Base-by-base conservation (phyloP, 176 grass and related monocot genomes). In the Aegilops tauschii region DNA sequence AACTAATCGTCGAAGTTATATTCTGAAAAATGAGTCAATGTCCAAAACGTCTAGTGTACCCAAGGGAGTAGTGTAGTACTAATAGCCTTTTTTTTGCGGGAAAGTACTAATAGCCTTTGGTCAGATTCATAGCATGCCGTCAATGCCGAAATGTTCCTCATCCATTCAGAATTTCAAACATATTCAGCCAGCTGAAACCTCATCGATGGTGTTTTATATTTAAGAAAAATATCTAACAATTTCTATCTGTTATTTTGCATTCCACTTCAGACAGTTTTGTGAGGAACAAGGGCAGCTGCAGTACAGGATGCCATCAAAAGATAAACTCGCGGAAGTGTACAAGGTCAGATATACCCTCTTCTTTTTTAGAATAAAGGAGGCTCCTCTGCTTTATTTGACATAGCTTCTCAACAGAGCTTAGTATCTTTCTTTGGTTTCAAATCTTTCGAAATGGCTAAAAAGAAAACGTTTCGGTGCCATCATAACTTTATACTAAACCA, bases 261-360 rank as follows among this genome's bases (percentile, higher is more conserved):
- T 85, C 62, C 7, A 39, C 13, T 72, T 61, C 77, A 97, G 95
- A 73, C 30, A 68, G 44, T 82, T 92, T 1, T 92, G 90, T 58
- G 34, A 87, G 28, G 12, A 40, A 0, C 74, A 39, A 20, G 92
- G 95, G 47, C 87, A 87, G 82, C 25, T 94, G 62, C 92, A 92
- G 77, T 82, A 90, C 86, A 61, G 73, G 32, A 77, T 94, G 82
- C 95, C 92, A 70, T 0, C n/a, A 0, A 94, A 47, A 69, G 1
- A 61, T 0, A 7, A 40, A 0, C 73, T 97, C 8, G 0, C 4
- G 2, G 0, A 9, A 3, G 29, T 2, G 37, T 96, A 82, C 52
- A 0, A n/a, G 13, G 91, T 96, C 59, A 77, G 83, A 27, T 20
- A 20, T 6, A 66, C 69, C 17, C 73, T 11, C 58, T 86, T 31